Percentiles rank a stretch among this genome's conserved stretches.
phyloP scores from a whole-genome alignment of 2,329 filamentous ascomycete genomes.

The Ascosphaera acerosa region DNA sequence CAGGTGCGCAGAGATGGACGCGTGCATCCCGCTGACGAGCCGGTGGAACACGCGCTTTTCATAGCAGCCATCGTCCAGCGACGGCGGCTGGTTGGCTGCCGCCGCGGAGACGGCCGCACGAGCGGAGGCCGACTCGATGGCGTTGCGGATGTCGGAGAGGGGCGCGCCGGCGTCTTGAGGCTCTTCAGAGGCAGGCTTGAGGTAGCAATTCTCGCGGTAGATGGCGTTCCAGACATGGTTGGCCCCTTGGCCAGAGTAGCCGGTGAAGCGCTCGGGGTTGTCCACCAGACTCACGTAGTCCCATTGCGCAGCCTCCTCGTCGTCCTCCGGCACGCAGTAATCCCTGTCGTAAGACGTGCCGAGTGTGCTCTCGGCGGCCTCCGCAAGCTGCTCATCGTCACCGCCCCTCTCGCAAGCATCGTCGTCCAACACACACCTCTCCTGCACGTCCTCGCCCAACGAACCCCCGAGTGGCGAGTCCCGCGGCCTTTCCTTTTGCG shows the following conservation, averaged over 20 bases:
- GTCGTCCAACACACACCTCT: slow-evolving; percentile 92
- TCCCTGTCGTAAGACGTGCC: no score
- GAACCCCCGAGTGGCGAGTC: slow-evolving; percentile 54
- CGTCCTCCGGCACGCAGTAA: slow-evolving; percentile 90
- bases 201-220: slow-evolving; percentile 92
- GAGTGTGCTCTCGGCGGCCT: no score
- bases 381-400: no score
- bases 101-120: slow-evolving; percentile 24
- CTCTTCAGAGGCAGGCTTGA: slow-evolving; percentile 18
- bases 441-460: slow-evolving; percentile 64
- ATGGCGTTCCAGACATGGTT: slow-evolving; percentile 91
- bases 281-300: slow-evolving; percentile 88
- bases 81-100: slow-evolving; percentile 28
- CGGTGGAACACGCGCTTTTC: slow-evolving; percentile 98
- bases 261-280: slow-evolving; percentile 89
- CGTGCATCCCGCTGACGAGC: slow-evolving; percentile 91
- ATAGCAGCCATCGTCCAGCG: slow-evolving; percentile 73
- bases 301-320: slow-evolving; percentile 61
- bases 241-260: slow-evolving; percentile 63
- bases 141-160: slow-evolving; percentile 33
- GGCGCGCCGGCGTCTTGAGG: slow-evolving; percentile 9
- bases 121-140: slow-evolving; percentile 25
- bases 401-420: slow-evolving; percentile 94
- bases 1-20: slow-evolving; percentile 84
- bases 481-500: slow-evolving; percentile 41